Percentiles rank a stretch among this genome's conserved stretches.
These are phyloP conservation scores for Galerina marginata DNA, from an alignment of 768 basidiomycete genomes.

Conservation along the genomic window DNA sequence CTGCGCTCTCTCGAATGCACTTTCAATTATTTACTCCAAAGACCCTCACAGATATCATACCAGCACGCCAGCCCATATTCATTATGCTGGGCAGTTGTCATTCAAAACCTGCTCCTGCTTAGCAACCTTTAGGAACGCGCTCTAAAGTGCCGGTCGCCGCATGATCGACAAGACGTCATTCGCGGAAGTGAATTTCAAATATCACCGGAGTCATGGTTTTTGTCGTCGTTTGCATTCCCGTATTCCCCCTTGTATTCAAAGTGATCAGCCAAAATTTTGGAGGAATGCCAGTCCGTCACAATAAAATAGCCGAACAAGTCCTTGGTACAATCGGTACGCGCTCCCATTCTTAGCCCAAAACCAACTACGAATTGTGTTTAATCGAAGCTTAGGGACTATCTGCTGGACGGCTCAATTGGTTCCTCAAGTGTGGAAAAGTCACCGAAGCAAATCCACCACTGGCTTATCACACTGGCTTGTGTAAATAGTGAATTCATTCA, in stretches of 20 bases:
- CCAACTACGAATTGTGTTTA: not conserved
- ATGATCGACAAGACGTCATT: slow-evolving; percentile 6
- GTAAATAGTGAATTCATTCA: slow-evolving; percentile 38
- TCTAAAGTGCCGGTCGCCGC: not conserved
- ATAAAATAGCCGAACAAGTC: slow-evolving; percentile 56
- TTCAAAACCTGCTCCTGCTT: no score
- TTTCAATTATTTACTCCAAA: no score
- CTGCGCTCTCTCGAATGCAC: no score
- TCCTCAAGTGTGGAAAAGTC: slow-evolving; percentile 79
- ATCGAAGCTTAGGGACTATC: slow-evolving; percentile 52
- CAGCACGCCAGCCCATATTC: no score
- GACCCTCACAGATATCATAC: no score
- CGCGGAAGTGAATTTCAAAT: not conserved
- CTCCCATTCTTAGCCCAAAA: not conserved
- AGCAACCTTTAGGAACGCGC: not conserved
- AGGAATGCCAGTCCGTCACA: not conserved
- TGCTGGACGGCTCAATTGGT: slow-evolving; percentile 72
- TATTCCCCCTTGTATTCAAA: not conserved
- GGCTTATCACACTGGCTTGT: slow-evolving; percentile 74
- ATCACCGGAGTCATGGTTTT: not conserved
- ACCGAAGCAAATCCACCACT: slow-evolving; percentile 65
- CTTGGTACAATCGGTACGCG: slow-evolving; percentile 68
- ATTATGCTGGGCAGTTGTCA: no score
- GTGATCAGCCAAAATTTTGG: not conserved
- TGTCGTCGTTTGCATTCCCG: not conserved